These are phyloP conservation scores for Aspergillus nanangensis DNA, from an alignment of 495 filamentous ascomycete genomes.

Conservation along the genomic window DNA sequence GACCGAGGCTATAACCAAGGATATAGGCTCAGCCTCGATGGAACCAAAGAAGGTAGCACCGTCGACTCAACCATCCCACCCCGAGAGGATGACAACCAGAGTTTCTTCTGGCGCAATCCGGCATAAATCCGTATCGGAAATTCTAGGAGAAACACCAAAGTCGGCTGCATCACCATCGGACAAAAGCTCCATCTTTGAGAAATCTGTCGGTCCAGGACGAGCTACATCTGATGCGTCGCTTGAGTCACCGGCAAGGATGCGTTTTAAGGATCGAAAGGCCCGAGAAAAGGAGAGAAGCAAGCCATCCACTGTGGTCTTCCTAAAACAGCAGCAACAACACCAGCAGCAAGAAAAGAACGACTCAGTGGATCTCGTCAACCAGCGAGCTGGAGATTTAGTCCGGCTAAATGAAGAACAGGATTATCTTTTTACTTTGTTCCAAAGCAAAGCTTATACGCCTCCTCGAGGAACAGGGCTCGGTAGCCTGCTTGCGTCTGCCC, in stretches of 20 bases:
- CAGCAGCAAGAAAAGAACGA: conserved; percentile 36
- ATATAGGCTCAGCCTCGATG: conserved; percentile 7
- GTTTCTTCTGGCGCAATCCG: conserved; percentile 63
- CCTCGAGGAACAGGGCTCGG: conserved; percentile 58
- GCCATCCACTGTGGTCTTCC: conserved; percentile 77
- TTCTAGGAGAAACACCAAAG: conserved; percentile 59
- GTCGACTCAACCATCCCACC: conserved; percentile 22
- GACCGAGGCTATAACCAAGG: conserved; percentile 10
- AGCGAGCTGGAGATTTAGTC: conserved; percentile 43
- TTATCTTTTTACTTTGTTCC: conserved; percentile 78
- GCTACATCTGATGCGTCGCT: conserved; percentile 28
- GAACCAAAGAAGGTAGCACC: conserved; percentile 18
- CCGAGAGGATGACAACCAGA: conserved; percentile 58
- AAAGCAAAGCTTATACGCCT: conserved; percentile 59
- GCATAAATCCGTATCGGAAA: conserved; percentile 71
- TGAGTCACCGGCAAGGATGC: conserved; percentile 43
- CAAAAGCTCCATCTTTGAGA: conserved; percentile 20
- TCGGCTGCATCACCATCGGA: conserved; percentile 28
- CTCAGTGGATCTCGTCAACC: conserved; percentile 29
- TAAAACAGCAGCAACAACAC: conserved; percentile 40
- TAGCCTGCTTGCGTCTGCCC: conserved; percentile 65
- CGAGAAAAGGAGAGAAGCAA: conserved; percentile 61
- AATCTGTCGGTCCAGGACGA: conserved; percentile 21
- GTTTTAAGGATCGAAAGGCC: conserved; percentile 50
- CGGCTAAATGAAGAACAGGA: conserved; percentile 57